These are phyloP conservation scores for Fusarium pseudoanthophilum DNA, from an alignment of 2,329 filamentous ascomycete genomes.

Conservation along the genomic window DNA sequence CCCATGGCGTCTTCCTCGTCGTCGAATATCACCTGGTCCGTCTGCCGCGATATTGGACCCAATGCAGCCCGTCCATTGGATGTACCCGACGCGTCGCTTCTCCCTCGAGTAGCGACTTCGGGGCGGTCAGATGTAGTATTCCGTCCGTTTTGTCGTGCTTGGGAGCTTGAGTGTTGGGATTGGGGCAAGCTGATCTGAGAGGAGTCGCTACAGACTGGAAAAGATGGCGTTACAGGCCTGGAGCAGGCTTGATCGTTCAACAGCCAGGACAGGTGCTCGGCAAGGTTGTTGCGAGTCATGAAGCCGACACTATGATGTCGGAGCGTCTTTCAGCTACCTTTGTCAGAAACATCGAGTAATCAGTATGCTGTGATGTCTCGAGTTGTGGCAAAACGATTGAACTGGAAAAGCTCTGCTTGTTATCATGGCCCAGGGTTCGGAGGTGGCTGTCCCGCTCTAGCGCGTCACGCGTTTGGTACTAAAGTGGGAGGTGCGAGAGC, in stretches of 20 bases:
- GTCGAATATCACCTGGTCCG: slow-evolving; percentile 42
- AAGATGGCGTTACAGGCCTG: slow-evolving; percentile 53
- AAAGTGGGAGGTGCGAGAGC: slow-evolving; percentile 45
- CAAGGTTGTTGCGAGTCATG: slow-evolving; percentile 72
- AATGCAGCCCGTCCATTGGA: slow-evolving; percentile 39
- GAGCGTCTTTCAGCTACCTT: slow-evolving; percentile 36
- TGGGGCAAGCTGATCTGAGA: slow-evolving; percentile 42
- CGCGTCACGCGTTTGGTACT: slow-evolving; percentile 50
- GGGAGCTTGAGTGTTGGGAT: slow-evolving; percentile 36
- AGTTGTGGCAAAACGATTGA: slow-evolving; percentile 13
- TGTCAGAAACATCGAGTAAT: slow-evolving; percentile 41
- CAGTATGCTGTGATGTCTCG: slow-evolving; percentile 14
- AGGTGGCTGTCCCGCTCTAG: slow-evolving; percentile 30
- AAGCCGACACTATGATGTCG: slow-evolving; percentile 52
- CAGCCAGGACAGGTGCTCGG: slow-evolving; percentile 68
- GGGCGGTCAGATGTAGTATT: background rate
- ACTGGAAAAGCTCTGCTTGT: slow-evolving; percentile 32
- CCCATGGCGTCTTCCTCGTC: slow-evolving; percentile 56
- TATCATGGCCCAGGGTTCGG: slow-evolving; percentile 34
- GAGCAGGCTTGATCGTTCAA: slow-evolving; percentile 58
- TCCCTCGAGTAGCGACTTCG: slow-evolving; percentile 1
- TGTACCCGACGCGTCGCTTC: slow-evolving; percentile 12
- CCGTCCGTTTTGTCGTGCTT: slow-evolving; percentile 7
- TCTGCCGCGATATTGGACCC: slow-evolving; percentile 39
- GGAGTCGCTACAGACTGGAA: slow-evolving; percentile 48